Percentiles rank a stretch among this genome's conserved stretches.
Conservation (phyloP, 495 filamentous ascomycete species). For the Lasiosphaeris hirsuta region DNA sequence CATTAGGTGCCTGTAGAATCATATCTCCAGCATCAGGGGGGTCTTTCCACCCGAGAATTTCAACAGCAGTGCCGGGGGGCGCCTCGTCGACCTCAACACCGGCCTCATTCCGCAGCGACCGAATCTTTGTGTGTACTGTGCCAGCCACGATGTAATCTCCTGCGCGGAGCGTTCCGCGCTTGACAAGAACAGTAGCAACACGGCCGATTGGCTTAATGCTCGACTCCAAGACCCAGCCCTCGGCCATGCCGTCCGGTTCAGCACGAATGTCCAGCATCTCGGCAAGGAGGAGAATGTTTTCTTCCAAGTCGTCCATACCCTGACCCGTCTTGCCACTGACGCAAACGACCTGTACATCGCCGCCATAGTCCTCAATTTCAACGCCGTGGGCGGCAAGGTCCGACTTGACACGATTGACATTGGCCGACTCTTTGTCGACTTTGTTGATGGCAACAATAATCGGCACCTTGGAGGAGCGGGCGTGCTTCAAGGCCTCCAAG, state of each 20-base stretch:
- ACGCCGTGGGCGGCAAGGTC: slow-evolving; percentile 83
- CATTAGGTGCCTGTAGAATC: slow-evolving; percentile 74
- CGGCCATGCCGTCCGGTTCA: slow-evolving; percentile 68
- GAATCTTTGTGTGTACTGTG: slow-evolving; percentile 76
- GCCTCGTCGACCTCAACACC: slow-evolving; percentile 68
- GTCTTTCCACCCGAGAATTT: slow-evolving; percentile 92
- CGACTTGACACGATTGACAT: slow-evolving; percentile 77
- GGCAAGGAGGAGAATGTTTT: slow-evolving; percentile 75
- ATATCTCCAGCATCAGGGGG: slow-evolving; percentile 86
- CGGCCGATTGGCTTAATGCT: slow-evolving; percentile 82
- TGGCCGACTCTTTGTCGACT: slow-evolving; percentile 79
- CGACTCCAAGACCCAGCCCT: slow-evolving; percentile 95
- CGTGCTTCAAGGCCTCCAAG: slow-evolving; percentile 93
- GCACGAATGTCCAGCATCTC: slow-evolving; percentile 90
- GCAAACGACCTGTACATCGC: slow-evolving; percentile 85
- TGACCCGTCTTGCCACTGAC: slow-evolving; percentile 92
- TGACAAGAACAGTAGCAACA: slow-evolving; percentile 84
- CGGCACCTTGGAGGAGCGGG: slow-evolving; percentile 82
- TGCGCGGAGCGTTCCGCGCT: slow-evolving; percentile 74
- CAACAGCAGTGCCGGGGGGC: slow-evolving; percentile 84
- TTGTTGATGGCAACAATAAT: slow-evolving; percentile 99
- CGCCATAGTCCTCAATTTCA: slow-evolving; percentile 92
- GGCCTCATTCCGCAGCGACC: slow-evolving; percentile 80
- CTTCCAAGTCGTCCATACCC: slow-evolving; percentile 90
- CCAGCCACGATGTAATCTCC: slow-evolving; percentile 90